Evolutionary conservation across 305 asterid genomes (phyloP), one percentile per base, ranked within the genome.

Genomic region (Solanum hybrid): DNA sequence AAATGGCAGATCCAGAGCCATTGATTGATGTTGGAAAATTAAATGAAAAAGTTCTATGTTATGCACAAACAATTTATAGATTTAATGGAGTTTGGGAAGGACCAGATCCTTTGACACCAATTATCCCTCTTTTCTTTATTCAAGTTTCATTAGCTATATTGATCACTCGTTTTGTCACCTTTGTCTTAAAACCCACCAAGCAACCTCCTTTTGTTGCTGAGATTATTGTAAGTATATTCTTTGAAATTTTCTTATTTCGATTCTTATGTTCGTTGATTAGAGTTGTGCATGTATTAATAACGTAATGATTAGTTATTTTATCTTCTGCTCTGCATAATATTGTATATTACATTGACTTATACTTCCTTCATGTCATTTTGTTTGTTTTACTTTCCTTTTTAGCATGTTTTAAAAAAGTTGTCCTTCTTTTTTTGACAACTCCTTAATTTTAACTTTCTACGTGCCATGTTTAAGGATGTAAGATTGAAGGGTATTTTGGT

Each of bases 71-170:
- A 22, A 95, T 97, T 86, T 96, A 94, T 90, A 89, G 99, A 92
- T 89, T 94, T 80, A 97, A 96, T 89, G 99, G 99, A 9, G 96
- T 97, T 16, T 97, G 99, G 99, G 98, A 96, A 90, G 98, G 98
- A 4, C 99, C 99, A n/a, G 95, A 96, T 90, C 99, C 99, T 6
- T 92, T 96, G 80, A 90, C 93, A 4, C 99, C 99, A 92, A 94
- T 95, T 92, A 94, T 97, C 20, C 97, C 99, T 89, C 98, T 96
- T 93, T 96, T 97, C 94, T 92, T 97, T 89, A 33, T 94, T 90
- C 98, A 97, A 91, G 92, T 97, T 10, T 94, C 95, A 3, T 12
- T 95, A 18, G 94, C 98, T 83, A 93, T 97, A 85, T 76, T 89
- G 89, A 42, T 92, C 88, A 92, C 94, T 81, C 96, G 97, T 87